Percentiles rank a stretch among this genome's conserved stretches.
Evolutionary conservation across 495 filamentous ascomycete genomes (phyloP).

Genomic region (Acidomyces sp.): DNA sequence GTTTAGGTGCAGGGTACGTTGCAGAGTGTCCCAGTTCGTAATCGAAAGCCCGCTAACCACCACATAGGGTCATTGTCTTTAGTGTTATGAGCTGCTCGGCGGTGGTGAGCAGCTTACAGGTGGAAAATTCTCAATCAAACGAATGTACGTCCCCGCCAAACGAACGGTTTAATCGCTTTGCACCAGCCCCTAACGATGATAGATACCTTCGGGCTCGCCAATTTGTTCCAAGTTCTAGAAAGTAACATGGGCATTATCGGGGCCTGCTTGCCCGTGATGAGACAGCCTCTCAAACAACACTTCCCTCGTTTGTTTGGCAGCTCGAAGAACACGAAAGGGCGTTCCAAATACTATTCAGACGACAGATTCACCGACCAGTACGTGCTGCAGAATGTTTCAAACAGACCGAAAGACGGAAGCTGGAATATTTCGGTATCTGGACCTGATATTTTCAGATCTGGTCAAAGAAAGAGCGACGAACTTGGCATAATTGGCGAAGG

Average conservation of each 20-base stretch:
- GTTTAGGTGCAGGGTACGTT: conserved; percentile 3
- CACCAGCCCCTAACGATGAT: too few species aligned
- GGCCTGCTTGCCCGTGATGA: conserved; percentile 3
- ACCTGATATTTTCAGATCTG: neutral
- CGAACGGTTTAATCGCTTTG: too few species aligned
- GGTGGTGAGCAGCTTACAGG: neutral
- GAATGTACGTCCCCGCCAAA: neutral
- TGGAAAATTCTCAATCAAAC: neutral
- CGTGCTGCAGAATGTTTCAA: neutral
- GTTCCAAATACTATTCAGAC: neutral
- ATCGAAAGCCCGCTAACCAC: neutral
- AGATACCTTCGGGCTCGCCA: conserved; percentile 5
- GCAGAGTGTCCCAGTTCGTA: neutral
- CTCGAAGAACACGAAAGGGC: neutral
- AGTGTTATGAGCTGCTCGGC: conserved; percentile 8
- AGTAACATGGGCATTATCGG: conserved; percentile 10
- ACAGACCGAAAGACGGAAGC: neutral
- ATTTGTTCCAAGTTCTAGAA: conserved; percentile 5
- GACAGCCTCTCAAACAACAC: conserved; percentile 1
- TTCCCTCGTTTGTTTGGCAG: conserved; percentile 1
- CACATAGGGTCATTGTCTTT: conserved; percentile 4
- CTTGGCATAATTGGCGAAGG: neutral
- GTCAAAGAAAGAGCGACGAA: neutral
- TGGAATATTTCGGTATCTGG: neutral
- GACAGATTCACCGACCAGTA: neutral